Evolutionary conservation across 2,329 filamentous ascomycete species (phyloP).

Genomic region (Ascochyta lentis): DNA sequence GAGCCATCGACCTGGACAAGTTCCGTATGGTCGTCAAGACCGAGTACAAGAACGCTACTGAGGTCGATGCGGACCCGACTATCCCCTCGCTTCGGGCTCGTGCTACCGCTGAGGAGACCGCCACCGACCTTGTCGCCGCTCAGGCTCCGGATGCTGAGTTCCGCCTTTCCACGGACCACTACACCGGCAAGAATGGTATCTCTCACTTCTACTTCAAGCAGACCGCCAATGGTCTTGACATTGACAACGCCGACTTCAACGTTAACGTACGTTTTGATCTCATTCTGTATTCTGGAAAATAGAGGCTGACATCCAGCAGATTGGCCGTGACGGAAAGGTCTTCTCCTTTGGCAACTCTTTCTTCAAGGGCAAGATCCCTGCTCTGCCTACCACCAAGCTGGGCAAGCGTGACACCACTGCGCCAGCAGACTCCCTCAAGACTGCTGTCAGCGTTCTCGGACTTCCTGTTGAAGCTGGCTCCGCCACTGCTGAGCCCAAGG

Average conservation of each 20-base stretch:
- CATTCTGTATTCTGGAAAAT: rapidly evolving
- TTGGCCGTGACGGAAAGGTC: slow-evolving; percentile 60
- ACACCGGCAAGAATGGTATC: slow-evolving; percentile 57
- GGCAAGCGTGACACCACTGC: slow-evolving; percentile 45
- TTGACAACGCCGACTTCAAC: slow-evolving; percentile 66
- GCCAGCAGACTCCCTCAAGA: slow-evolving; percentile 52
- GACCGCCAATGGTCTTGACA: slow-evolving; percentile 62
- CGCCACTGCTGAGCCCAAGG: slow-evolving; percentile 36
- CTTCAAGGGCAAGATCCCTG: slow-evolving; percentile 54
- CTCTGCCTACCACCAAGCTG: slow-evolving; percentile 22
- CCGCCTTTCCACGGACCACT: slow-evolving; percentile 16
- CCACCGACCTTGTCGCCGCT: slow-evolving; percentile 14
- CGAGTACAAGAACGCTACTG: slow-evolving; percentile 30
- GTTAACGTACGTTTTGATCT: slow-evolving; percentile 59
- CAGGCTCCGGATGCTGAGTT: slow-evolving; percentile 17
- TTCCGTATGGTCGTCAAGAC: slow-evolving; percentile 40
- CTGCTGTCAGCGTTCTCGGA: slow-evolving; percentile 47
- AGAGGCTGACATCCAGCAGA: slow-evolving; percentile 38
- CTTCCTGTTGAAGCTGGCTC: slow-evolving; percentile 50
- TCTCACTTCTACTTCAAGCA: slow-evolving; percentile 66
- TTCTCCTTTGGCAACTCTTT: slow-evolving; percentile 65
- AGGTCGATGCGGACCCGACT: slow-evolving; percentile 16
- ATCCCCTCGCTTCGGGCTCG: slow-evolving; percentile 17
- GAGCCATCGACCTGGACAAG: slow-evolving; percentile 40
- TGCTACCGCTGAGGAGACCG: slow-evolving; percentile 18